phyloP scores from a whole-genome alignment of 768 basidiomycete genomes.

The Strobilomyces dryophilus region DNA sequence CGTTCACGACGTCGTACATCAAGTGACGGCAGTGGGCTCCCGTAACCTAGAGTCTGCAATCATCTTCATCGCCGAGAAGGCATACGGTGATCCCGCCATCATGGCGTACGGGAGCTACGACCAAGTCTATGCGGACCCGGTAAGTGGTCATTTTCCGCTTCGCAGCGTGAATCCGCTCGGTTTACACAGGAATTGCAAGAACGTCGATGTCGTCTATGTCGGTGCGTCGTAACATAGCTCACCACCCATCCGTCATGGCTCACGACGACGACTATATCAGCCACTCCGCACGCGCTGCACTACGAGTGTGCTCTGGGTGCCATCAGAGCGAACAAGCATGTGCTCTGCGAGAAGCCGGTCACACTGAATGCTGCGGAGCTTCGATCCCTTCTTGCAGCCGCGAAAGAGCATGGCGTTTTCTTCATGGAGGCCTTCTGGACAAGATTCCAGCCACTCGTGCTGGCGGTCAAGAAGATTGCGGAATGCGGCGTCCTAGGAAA shows the following conservation, averaged over 20 bases:
- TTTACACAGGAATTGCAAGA: slow-evolving; percentile 31
- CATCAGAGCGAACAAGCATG: slow-evolving; percentile 76
- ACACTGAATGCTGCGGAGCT: slow-evolving; percentile 76
- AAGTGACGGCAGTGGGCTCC: slow-evolving; percentile 73
- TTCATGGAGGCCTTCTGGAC: slow-evolving; percentile 95
- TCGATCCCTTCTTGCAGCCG: slow-evolving; percentile 64
- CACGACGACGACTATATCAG: slow-evolving; percentile 31
- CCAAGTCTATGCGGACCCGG: slow-evolving; percentile 68
- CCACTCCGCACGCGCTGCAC: slow-evolving; percentile 84
- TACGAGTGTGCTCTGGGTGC: slow-evolving; percentile 73
- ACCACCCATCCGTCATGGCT: background rate
- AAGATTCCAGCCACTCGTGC: slow-evolving; percentile 66
- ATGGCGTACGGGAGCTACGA: slow-evolving; percentile 73
- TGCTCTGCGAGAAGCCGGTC: slow-evolving; percentile 87
- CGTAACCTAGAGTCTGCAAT: slow-evolving; percentile 64
- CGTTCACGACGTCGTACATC: slow-evolving; percentile 63
- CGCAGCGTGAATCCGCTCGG: background rate
- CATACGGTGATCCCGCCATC: slow-evolving; percentile 47
- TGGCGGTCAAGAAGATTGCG: slow-evolving; percentile 62
- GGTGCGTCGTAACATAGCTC: slow-evolving; percentile 33
- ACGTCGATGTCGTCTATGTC: slow-evolving; percentile 76
- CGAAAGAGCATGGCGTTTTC: slow-evolving; percentile 76
- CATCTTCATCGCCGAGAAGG: slow-evolving; percentile 56
- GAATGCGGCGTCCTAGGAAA: slow-evolving; percentile 60
- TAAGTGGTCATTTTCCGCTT: slow-evolving; percentile 26